Evolutionary conservation across 148 eudicot genomes (phyloP), one percentile per base, ranked within the genome.

Genomic region (Cornus florida): DNA sequence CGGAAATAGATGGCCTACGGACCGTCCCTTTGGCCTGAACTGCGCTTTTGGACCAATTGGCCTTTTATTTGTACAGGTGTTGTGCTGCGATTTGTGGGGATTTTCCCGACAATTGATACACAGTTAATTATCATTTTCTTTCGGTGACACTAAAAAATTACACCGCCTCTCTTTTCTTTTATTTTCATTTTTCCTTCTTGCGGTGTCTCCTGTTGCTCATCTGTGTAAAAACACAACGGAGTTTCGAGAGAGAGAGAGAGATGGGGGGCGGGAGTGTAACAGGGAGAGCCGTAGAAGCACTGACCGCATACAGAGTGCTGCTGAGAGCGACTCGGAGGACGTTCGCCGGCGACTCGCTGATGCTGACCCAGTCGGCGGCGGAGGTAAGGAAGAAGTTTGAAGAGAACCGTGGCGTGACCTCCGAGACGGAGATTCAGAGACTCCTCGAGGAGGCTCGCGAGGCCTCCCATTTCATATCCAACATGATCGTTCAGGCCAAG

Each of bases 401-500:
- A 10, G 98, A 95, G 78, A 91, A 90, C 20, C 91, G 92, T 31
- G 76, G 77, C 82, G 91, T 93, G 11, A 70, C 82, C 38, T 88
- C 94, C 24, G 86, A 90, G 28, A 23, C 86, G 13, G 94, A 95
- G 62, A 86, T 93, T 75, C 79, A 82, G 71, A 82, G 75, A 50
- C 96, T 88, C 14, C 73, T 95, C 24, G 88, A 83, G 5, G 97
- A 95, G 71, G 98, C 98, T 67, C 86, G 82, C 32, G 92, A 91
- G 80, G 97, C 98, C 31, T 82, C 92, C 35, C 80, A 86, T 14
- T 95, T 95, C 91, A 89, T 95, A 24, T 83, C 93, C 66, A 93
- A 83, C 84, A 91, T 87, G 91, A 86, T 95, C 74, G 97, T 95
- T 62, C 98, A 93, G 82, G 98, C 98, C 73, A 90, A 88, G 77